Conservation (phyloP, 306 rosid species). For the Quercus mongolica region DNA sequence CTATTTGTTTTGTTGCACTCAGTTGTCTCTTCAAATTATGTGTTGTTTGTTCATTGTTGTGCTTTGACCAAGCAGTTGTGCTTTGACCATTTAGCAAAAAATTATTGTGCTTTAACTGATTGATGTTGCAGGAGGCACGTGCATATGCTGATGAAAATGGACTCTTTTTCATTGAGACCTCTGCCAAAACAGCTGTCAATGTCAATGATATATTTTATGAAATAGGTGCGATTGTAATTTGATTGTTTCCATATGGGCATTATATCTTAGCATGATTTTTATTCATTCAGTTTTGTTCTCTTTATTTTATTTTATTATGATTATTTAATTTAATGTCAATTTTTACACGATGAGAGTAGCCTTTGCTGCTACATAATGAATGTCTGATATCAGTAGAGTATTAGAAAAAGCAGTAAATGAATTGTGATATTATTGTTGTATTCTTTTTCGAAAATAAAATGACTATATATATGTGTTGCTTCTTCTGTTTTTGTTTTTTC, state of each 20-base stretch:
- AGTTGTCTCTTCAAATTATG: neutral
- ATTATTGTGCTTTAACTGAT: conserved; percentile 9
- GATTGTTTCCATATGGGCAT: conserved; percentile 4
- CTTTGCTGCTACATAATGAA: neutral
- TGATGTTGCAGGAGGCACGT: conserved; percentile 49
- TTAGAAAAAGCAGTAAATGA: neutral
- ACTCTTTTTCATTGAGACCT: conserved; percentile 62
- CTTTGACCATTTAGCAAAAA: too few species aligned
- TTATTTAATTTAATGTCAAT: neutral
- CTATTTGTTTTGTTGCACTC: neutral
- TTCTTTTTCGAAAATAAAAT: neutral
- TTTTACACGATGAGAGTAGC: neutral
- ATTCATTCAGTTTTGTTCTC: neutral
- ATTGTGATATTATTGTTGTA: too few species aligned
- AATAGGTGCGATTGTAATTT: conserved; percentile 36
- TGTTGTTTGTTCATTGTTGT: neutral
- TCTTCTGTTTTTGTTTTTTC: neutral
- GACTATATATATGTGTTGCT: neutral
- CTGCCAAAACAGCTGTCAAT: conserved; percentile 58
- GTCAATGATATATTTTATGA: conserved; percentile 61
- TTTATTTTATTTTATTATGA: neutral
- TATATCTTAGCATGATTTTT: neutral
- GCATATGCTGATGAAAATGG: conserved; percentile 60
- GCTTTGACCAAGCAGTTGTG: too few species aligned
- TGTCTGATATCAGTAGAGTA: neutral